Conservation (phyloP, 768 basidiomycete species). For the Rhizopogon roseolus region DNA sequence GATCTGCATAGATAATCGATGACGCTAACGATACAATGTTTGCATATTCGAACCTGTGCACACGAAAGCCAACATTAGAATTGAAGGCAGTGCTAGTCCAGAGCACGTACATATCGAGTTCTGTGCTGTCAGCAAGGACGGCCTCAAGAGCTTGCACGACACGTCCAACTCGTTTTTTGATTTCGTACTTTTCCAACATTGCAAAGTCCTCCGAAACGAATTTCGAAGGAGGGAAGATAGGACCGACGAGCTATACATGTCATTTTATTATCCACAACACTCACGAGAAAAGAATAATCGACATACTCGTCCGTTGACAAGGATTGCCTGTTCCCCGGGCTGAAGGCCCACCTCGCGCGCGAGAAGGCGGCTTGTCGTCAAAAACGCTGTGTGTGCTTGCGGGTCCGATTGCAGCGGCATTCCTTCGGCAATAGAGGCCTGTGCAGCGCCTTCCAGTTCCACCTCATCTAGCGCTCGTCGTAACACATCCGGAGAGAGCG, state of each 20-base stretch:
- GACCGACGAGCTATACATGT: slow-evolving; percentile 65
- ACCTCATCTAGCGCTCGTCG: background rate
- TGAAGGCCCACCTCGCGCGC: slow-evolving; percentile 51
- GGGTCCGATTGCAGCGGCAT: slow-evolving; percentile 6
- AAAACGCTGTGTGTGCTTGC: slow-evolving; percentile 38
- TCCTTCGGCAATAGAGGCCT: slow-evolving; percentile 29
- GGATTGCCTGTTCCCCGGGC: slow-evolving; percentile 57
- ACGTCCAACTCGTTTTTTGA: slow-evolving; percentile 62
- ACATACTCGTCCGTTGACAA: slow-evolving; percentile 84
- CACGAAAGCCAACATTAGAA: background rate
- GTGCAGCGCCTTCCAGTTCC: slow-evolving; percentile 20
- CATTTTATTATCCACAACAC: slow-evolving; percentile 3
- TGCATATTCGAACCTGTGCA: slow-evolving; percentile 47
- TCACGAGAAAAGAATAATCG: background rate
- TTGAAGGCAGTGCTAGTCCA: background rate
- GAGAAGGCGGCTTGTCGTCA: slow-evolving; percentile 39
- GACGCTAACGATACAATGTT: slow-evolving; percentile 61
- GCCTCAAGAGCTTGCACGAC: slow-evolving; percentile 61
- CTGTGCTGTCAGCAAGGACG: slow-evolving; percentile 35
- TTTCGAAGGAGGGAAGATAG: slow-evolving; percentile 45
- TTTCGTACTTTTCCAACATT: slow-evolving; percentile 69
- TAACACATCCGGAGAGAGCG: slow-evolving; percentile 4
- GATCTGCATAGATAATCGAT: slow-evolving; percentile 68
- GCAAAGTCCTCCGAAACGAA: slow-evolving; percentile 73
- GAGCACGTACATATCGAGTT: slow-evolving; percentile 38